phyloP scores from a whole-genome alignment of 352 stramenopile species.

The Phytopythium ostracodes region DNA sequence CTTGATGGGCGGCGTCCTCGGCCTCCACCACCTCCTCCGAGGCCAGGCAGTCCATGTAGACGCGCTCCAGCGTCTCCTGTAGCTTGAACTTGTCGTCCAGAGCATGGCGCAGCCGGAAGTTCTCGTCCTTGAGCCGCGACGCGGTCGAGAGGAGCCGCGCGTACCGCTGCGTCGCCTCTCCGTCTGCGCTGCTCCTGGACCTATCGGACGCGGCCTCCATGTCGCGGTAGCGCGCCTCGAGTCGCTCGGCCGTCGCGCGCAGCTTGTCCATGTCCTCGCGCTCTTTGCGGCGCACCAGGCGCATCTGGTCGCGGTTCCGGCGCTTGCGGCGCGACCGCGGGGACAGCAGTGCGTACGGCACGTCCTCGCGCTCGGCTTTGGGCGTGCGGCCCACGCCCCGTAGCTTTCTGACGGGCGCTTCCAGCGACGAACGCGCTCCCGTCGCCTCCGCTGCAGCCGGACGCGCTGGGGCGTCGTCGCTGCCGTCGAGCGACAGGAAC shows the following conservation, averaged over 20 bases:
- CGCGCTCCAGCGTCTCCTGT: conserved; percentile 41
- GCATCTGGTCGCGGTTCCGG: conserved; percentile 58
- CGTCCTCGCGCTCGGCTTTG: neutral
- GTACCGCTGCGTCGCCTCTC: conserved; percentile 21
- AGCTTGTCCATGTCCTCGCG: conserved; percentile 46
- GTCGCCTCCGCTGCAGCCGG: neutral
- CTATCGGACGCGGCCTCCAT: neutral
- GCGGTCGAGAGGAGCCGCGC: conserved; percentile 27
- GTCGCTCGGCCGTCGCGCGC: conserved; percentile 39
- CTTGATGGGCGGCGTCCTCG: neutral
- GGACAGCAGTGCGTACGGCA: conserved; percentile 25
- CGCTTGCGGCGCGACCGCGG: conserved; percentile 39
- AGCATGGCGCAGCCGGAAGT: conserved; percentile 32
- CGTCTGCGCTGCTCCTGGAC: neutral
- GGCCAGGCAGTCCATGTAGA: conserved; percentile 30
- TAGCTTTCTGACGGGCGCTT: neutral
- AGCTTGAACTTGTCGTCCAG: conserved; percentile 46
- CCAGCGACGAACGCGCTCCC: neutral
- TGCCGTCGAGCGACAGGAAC: neutral
- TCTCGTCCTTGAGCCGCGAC: conserved; percentile 36
- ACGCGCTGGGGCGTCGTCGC: neutral
- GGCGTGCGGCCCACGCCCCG: neutral
- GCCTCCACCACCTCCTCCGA: conserved; percentile 12
- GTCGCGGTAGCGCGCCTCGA: conserved; percentile 32
- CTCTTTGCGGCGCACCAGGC: conserved; percentile 37